Base-by-base conservation (phyloP, 2,329 filamentous ascomycete species). In the Apiospora rasikravindrae region DNA sequence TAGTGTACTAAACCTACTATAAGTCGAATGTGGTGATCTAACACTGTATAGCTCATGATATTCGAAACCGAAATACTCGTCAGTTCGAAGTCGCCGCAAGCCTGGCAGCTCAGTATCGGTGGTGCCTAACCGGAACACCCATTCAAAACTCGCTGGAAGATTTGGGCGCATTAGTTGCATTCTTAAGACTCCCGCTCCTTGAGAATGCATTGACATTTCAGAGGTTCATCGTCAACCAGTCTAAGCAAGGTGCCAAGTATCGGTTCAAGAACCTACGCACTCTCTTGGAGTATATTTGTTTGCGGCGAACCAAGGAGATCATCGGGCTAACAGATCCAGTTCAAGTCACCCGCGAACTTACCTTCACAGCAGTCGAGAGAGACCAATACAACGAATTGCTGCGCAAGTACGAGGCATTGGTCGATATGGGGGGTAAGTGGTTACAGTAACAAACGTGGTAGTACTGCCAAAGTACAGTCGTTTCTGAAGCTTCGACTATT, bases 291-390 rank as follows among this genome's bases (percentile, higher is more conserved):
- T 68, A 37, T 10, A 10, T 67, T 16, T 67, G 66, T 29, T 22
- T 67, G 13, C 66, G 37, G 10, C 40, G 66, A 19, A 67, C 66
- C 66, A 67, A 67, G 10, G 66, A 67, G 22, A 67, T 44, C 40
- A 44, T 67, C 44, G 66, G 66, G 37, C 26, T 67, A 22, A n/a
- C 22, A 26, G 37, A 67, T 22, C 66, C 66, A 2, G 4, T 67
- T 1, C 40, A 67, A 29, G 40, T 44, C 24, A 45, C 19, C 37
- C 66, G 66, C 7, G 26, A 26, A 67, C 66, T 67, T n/a, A 44
- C 37, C 6, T 67, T 67, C 40, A 44, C 66, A 16, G 5, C 22
- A 16, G 26, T 11, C 13, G 66, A 67, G 66, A 67, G 66, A 45
- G 26, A 67, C 40, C 40, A 67, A 44, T 44, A 67, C 37, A 67